These are phyloP conservation scores for Calophaca sinica DNA, from an alignment of 306 rosid species.

Conservation along the genomic window DNA sequence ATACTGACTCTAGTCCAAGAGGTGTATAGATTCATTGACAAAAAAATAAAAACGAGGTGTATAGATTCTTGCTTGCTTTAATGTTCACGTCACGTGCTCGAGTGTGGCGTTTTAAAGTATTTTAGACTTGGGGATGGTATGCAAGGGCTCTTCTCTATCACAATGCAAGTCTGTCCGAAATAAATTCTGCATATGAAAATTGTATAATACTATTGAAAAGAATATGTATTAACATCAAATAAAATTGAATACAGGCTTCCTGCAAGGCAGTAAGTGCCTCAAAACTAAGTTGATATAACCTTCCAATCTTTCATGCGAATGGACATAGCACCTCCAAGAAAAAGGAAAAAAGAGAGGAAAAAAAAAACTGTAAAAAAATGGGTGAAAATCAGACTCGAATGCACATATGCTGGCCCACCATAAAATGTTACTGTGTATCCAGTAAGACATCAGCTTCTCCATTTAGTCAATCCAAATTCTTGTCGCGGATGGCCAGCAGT, in stretches of 20 bases:
- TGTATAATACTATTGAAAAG: constrained; percentile 58
- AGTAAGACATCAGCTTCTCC: constrained; percentile 46
- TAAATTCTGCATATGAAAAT: constrained; percentile 24
- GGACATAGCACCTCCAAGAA: constrained; percentile 50
- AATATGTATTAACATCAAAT: constrained; percentile 58
- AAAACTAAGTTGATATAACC: constrained; percentile 45
- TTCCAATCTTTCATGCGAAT: constrained; percentile 49
- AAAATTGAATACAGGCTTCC: constrained; percentile 60
- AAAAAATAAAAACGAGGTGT: too few species aligned
- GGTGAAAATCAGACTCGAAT: constrained; percentile 53
- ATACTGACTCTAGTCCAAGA: too few species aligned
- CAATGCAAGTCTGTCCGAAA: not conserved
- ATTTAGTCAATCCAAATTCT: constrained; percentile 46
- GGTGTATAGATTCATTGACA: too few species aligned
- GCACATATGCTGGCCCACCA: constrained; percentile 53
- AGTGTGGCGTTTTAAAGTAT: too few species aligned
- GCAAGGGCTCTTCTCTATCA: too few species aligned
- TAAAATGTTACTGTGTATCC: constrained; percentile 41
- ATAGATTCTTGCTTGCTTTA: too few species aligned
- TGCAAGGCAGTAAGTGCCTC: constrained; percentile 48
- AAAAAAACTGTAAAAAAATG: constrained; percentile 39
- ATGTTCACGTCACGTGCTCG: too few species aligned
- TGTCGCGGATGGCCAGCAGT: constrained; percentile 50
- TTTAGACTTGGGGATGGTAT: too few species aligned
- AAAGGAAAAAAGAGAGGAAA: constrained; percentile 9